These are phyloP conservation scores for Blakeslea trispora DNA, from an alignment of 371 early-diverging fungal species.

Conservation along the genomic window DNA sequence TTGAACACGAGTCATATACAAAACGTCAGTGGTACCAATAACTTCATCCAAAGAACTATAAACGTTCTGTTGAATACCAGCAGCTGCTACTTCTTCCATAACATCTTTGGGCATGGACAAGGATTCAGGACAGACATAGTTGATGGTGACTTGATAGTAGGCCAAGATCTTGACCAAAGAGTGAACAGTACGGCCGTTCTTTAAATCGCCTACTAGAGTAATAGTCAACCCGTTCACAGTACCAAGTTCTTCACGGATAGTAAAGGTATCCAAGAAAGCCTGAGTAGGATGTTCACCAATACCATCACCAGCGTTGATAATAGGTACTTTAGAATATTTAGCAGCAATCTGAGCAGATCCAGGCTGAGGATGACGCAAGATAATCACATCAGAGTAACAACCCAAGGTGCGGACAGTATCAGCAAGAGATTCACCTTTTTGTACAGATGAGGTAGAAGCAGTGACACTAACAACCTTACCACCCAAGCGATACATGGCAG, in stretches of 20 bases:
- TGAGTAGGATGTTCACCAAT: conserved; percentile 98
- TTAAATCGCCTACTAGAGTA: conserved; percentile 94
- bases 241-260: conserved; percentile 91
- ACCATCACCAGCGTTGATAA: conserved; percentile 97
- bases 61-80: conserved; percentile 72
- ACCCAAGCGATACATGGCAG: conserved; percentile 94
- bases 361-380: conserved; percentile 92
- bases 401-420: conserved; percentile 96
- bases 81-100: conserved; percentile 69
- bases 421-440: conserved; percentile 93
- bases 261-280: conserved; percentile 95
- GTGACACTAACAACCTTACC: conserved; percentile 87
- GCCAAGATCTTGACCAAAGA: conserved; percentile 87
- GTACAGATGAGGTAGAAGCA: conserved; percentile 82
- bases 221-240: conserved; percentile 96
- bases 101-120: conserved; percentile 91
- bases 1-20: conserved; percentile 96
- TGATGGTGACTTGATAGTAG: conserved; percentile 92
- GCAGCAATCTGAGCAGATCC: conserved; percentile 85
- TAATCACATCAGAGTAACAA: conserved; percentile 89
- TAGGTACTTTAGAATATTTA: conserved; percentile 86
- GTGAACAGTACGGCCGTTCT: conserved; percentile 98
- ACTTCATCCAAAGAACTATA: conserved; percentile 71
- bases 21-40: conserved; percentile 88
- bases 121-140: conserved; percentile 86